Percentiles rank a stretch among this genome's conserved stretches.
Conservation (phyloP, 2,329 filamentous ascomycete species). For the Aspergillus sp. region DNA sequence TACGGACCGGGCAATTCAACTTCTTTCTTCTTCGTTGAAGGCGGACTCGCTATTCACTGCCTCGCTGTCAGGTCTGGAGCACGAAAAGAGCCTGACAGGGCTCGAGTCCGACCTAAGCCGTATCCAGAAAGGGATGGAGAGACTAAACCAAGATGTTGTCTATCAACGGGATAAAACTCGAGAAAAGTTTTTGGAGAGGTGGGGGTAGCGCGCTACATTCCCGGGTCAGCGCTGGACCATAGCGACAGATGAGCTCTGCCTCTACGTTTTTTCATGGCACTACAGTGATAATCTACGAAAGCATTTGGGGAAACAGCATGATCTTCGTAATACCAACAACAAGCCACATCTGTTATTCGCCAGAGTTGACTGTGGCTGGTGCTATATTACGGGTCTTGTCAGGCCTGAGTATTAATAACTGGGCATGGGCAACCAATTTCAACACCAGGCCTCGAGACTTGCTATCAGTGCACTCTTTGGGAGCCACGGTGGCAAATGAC, state of each 20-base stretch:
- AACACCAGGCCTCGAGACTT: neutral
- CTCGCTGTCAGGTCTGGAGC: constrained; percentile 33
- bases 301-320: neutral
- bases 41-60: constrained; percentile 33
- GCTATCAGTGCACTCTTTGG: neutral
- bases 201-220: constrained; percentile 26
- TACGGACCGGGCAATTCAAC: constrained; percentile 38
- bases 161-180: constrained; percentile 36
- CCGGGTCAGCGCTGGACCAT: neutral
- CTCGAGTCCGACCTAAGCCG: constrained; percentile 37
- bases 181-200: constrained; percentile 40
- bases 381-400: neutral
- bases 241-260: neutral
- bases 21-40: constrained; percentile 37
- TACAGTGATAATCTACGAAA: neutral
- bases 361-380: constrained; percentile 7
- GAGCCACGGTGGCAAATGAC: neutral
- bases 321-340: neutral
- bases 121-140: constrained; percentile 39
- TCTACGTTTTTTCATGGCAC: neutral
- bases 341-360: constrained; percentile 1
- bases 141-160: constrained; percentile 39
- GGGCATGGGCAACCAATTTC: neutral
- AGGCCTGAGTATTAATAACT: neutral
- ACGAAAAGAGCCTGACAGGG: constrained; percentile 32